A percentile compares a stretch with the other conserved stretches of the same genome.
Conservation (phyloP, 2,329 filamentous ascomycete species). For the Periconia digitata region DNA sequence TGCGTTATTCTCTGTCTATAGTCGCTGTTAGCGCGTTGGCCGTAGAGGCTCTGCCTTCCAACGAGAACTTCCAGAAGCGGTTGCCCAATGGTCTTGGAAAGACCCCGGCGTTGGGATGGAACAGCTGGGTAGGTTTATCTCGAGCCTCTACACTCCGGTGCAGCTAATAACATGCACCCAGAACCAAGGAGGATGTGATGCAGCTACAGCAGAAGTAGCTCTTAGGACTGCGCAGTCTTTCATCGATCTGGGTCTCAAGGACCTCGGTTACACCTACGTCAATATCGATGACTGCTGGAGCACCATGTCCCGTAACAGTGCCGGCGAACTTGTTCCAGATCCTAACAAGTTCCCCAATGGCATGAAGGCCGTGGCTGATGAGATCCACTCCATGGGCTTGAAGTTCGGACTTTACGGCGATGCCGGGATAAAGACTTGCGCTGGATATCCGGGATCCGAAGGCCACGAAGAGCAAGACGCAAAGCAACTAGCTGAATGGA, state of each 20-base stretch:
- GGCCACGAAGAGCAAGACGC: constrained; percentile 61
- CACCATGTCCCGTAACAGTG: constrained; percentile 48
- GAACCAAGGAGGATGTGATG: constrained; percentile 9
- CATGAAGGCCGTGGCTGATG: constrained; percentile 55
- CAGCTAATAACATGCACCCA: background rate
- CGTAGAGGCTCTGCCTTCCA: background rate
- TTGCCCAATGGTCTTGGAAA: constrained; percentile 13
- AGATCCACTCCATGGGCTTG: constrained; percentile 59
- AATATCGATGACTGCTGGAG: constrained; percentile 63
- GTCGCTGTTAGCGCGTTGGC: background rate
- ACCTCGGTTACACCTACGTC: constrained; percentile 60
- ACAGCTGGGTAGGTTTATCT: constrained; percentile 11
- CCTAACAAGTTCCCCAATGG: constrained; percentile 62
- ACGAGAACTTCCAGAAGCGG: constrained; percentile 1
- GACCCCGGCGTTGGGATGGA: constrained; percentile 15
- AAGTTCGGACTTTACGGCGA: constrained; percentile 66
- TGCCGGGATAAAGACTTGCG: constrained; percentile 55
- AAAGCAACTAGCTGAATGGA: constrained; percentile 51
- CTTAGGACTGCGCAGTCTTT: constrained; percentile 9
- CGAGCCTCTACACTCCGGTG: background rate
- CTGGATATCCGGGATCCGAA: constrained; percentile 58
- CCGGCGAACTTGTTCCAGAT: constrained; percentile 35
- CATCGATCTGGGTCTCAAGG: constrained; percentile 23
- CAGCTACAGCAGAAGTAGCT: constrained; percentile 5
- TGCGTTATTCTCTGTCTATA: background rate